phyloP scores from a whole-genome alignment of 2,329 filamentous ascomycete genomes.

The Sarocladiaceae sp. region DNA sequence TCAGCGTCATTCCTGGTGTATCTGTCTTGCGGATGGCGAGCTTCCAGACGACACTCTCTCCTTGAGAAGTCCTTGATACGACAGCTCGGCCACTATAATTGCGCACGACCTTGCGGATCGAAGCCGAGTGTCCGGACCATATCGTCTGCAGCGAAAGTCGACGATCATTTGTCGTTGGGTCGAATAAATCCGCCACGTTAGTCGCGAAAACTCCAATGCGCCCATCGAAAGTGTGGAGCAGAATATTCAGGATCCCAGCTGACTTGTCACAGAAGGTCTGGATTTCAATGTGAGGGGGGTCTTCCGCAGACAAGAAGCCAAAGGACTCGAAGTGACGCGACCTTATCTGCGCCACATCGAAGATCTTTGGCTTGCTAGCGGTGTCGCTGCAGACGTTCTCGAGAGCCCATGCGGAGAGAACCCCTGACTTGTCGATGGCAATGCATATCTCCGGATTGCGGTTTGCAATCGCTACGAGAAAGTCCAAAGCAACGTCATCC shows the following conservation, averaged over 20 bases:
- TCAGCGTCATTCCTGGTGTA: conserved; percentile 42
- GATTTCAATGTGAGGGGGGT: conserved; percentile 54
- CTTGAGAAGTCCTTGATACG: conserved; percentile 71
- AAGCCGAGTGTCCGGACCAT: conserved; percentile 78
- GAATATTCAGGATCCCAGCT: conserved; percentile 60
- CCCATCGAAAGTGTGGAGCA: conserved; percentile 82
- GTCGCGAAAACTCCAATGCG: conserved; percentile 76
- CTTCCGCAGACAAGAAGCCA: conserved; percentile 19
- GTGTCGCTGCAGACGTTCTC: conserved; percentile 74
- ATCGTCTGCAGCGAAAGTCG: conserved; percentile 58
- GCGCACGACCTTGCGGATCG: conserved; percentile 79
- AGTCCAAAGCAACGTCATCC: conserved; percentile 68
- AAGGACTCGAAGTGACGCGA: conserved; percentile 44
- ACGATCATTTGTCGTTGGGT: conserved; percentile 55
- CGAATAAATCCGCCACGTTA: conserved; percentile 72
- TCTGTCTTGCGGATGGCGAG: conserved; percentile 40
- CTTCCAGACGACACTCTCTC: conserved; percentile 79
- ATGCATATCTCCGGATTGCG: conserved; percentile 82
- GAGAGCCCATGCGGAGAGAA: conserved; percentile 87
- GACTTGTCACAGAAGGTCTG: conserved; percentile 64
- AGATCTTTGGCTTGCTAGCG: conserved; percentile 62
- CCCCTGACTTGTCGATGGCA: conserved; percentile 73
- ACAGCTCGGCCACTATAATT: conserved; percentile 76
- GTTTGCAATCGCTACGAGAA: conserved; percentile 80
- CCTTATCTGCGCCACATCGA: conserved; percentile 77